Evolutionary conservation across 257 asterid genomes (phyloP), one percentile per base, ranked within the genome.

Genomic region (Ilex asprella): DNA sequence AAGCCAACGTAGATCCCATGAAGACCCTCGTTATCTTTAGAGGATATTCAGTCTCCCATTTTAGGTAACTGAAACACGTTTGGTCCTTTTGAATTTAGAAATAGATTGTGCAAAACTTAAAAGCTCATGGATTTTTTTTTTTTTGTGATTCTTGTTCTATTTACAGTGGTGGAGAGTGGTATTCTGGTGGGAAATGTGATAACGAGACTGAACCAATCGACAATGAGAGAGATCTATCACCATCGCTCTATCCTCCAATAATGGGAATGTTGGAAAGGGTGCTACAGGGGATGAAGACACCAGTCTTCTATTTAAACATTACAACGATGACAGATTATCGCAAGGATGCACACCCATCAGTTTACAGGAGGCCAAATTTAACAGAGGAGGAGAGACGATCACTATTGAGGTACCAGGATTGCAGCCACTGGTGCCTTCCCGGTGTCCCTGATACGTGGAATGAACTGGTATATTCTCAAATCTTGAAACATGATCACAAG

Each of bases 381-480:
- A 49, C 54, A 15, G 54, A 49, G 16, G 54, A 49, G n/a, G 54
- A 49, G 54, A 49, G 16, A 49, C 6, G 1, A 15, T 12, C 54
- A 15, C 54, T 49, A 11, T 15, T 49, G 54, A 49, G 54, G 54
- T 49, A 12, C 54, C 54, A 49, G 54, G 54, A 49, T 49, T 49
- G 54, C 54, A 49, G 54, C 54, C 54, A 49, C 10, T 49, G 54
- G 54, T 49, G 54, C 54, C 16, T 49, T 11, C 54, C 54, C 0
- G 54, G 54, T 49, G 54, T 49, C 54, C 54, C 54, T 15, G 54
- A 49, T 49, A 49, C 54, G 16, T 49, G 54, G 54, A 49, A 49
- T 49, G 54, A 49, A 15, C 54, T 49, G 4, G 54, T 49, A 49
- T 49, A 11, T 49, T 6, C 54, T 49, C 54, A 49, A 11, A 6